These are phyloP conservation scores for Leishmania tarentolae DNA, from an alignment of 208 protist genomes.

Conservation along the genomic window DNA sequence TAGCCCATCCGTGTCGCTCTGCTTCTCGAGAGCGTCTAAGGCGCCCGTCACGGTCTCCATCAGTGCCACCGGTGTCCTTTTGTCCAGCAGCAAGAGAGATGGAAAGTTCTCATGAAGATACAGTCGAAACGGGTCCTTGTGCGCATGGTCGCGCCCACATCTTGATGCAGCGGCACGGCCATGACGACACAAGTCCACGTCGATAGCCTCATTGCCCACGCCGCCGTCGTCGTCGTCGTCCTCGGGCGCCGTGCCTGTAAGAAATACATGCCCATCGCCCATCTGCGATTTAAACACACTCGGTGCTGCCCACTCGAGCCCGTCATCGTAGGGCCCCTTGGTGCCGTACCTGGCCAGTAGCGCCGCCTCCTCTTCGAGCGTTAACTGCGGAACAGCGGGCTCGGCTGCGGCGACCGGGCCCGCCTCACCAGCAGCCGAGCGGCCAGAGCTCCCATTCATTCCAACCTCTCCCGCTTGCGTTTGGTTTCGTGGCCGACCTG, in stretches of 20 bases:
- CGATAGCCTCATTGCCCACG: background rate
- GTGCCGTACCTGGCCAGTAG: conserved; percentile 81
- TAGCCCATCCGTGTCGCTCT: background rate
- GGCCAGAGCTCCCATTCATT: conserved; percentile 29
- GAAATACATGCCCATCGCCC: conserved; percentile 64
- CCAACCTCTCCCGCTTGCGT: too few species aligned
- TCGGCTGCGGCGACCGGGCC: background rate
- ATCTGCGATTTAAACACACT: conserved; percentile 69
- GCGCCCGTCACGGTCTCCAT: background rate
- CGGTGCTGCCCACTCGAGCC: conserved; percentile 38
- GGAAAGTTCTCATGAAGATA: conserved; percentile 13
- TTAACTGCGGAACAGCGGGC: conserved; percentile 18
- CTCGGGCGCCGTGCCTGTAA: conserved; percentile 45
- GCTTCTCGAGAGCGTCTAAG: background rate
- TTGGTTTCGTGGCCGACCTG: too few species aligned
- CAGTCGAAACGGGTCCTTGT: conserved; percentile 12
- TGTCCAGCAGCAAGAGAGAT: conserved; percentile 4
- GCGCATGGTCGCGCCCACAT: background rate
- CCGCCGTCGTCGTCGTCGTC: conserved; percentile 26
- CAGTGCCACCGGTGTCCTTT: background rate
- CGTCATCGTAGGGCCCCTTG: conserved; percentile 49
- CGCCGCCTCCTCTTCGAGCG: conserved; percentile 59
- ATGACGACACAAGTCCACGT: background rate
- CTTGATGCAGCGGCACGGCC: background rate
- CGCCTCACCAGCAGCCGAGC: background rate